phyloP scores from a whole-genome alignment of 2,329 filamentous ascomycete genomes.

The Talaromyces sp. region DNA sequence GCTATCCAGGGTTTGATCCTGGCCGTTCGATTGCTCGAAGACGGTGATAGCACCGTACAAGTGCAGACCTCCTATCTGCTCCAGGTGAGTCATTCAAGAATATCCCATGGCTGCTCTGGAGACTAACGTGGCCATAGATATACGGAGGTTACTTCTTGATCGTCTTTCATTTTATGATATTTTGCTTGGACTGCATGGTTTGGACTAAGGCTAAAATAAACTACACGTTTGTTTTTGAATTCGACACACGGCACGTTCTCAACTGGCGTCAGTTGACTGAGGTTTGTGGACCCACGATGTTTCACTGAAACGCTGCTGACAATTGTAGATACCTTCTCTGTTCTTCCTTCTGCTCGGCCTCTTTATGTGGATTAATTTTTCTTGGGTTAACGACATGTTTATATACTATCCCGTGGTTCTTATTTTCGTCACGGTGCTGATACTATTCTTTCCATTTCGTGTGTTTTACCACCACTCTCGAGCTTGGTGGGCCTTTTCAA shows the following conservation, averaged over 20 bases:
- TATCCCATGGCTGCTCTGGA: no score
- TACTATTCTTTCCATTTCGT: conserved; percentile 73
- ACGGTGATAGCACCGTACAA: conserved; percentile 46
- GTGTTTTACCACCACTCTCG: conserved; percentile 72
- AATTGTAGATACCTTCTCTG: conserved; percentile 67
- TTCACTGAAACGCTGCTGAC: neutral
- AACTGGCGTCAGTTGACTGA: conserved; percentile 87
- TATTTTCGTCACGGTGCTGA: conserved; percentile 60
- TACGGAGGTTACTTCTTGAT: conserved; percentile 91
- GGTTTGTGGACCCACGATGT: conserved; percentile 33
- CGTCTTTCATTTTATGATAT: conserved; percentile 74
- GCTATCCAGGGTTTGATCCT: conserved; percentile 62
- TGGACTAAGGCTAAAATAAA: conserved; percentile 88
- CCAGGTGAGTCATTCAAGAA: conserved; percentile 44
- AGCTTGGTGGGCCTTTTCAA: conserved; percentile 83
- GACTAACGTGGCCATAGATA: conserved; percentile 49
- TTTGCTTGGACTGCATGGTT: conserved; percentile 76
- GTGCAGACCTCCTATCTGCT: conserved; percentile 64
- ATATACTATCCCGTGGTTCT: conserved; percentile 84
- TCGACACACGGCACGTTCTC: conserved; percentile 77
- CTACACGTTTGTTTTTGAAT: conserved; percentile 95
- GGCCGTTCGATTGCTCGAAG: conserved; percentile 44
- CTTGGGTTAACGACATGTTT: conserved; percentile 64
- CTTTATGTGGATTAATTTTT: conserved; percentile 86
- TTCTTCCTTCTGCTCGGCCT: conserved; percentile 72